Evolutionary conservation across 768 basidiomycete genomes (phyloP).

Genomic region (Lentinula raphanica): DNA sequence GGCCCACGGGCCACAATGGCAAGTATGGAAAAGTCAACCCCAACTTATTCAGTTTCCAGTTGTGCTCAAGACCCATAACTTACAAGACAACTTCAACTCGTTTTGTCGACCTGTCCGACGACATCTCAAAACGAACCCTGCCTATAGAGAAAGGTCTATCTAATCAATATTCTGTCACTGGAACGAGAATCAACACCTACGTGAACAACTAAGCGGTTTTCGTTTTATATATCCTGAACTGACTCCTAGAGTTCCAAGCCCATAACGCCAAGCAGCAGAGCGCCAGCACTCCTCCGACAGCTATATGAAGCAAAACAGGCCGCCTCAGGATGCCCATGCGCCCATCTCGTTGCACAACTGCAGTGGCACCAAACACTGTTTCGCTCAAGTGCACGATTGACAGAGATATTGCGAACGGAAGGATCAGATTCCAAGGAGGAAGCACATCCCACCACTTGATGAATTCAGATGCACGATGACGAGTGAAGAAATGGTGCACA

Average conservation of each 20-base stretch:
- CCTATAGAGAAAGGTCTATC: no score
- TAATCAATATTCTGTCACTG: no score
- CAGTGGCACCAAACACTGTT: constrained; percentile 15
- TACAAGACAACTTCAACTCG: no score
- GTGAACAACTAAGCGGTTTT: not conserved
- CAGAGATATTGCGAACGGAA: constrained; percentile 20
- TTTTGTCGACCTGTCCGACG: no score
- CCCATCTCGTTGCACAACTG: constrained; percentile 17
- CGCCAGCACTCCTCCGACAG: constrained; percentile 24
- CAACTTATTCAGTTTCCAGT: no score
- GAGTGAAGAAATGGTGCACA: constrained; percentile 40
- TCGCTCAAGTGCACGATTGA: constrained; percentile 24
- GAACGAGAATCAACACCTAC: not conserved
- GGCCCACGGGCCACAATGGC: no score
- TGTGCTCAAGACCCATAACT: no score
- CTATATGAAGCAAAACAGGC: constrained; percentile 28
- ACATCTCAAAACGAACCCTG: no score
- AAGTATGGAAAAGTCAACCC: no score
- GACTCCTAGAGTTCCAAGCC: constrained; percentile 22
- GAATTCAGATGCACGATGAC: constrained; percentile 8
- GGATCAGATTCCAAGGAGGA: constrained; percentile 19
- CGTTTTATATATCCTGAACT: not conserved
- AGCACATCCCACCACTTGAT: constrained; percentile 21
- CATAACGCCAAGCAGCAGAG: constrained; percentile 23
- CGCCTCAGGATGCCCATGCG: constrained; percentile 19